These are phyloP conservation scores for Ceratocystiopsis sp. DNA, from an alignment of 2,329 filamentous ascomycete genomes.

Conservation along the genomic window DNA sequence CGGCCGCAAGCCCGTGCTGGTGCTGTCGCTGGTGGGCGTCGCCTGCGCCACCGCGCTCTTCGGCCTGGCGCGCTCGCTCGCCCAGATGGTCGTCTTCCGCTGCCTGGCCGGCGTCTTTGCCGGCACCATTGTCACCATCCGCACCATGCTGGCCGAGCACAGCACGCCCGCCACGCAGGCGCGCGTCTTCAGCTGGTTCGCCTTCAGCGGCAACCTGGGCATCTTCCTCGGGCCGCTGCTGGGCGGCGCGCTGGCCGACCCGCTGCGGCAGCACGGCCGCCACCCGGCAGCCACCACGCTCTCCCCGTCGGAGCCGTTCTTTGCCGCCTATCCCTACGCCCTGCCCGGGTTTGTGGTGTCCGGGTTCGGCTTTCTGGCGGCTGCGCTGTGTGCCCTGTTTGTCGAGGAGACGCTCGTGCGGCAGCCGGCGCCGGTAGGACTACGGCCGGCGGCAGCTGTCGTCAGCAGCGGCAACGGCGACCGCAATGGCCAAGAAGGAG, in stretches of 20 bases:
- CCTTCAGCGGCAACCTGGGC: slow-evolving; percentile 57
- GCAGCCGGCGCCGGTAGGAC: slow-evolving; percentile 7
- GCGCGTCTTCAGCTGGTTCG: slow-evolving; percentile 58
- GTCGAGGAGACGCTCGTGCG: slow-evolving; percentile 43
- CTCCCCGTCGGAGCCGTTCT: slow-evolving; percentile 27
- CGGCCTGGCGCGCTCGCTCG: slow-evolving; percentile 46
- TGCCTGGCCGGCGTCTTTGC: slow-evolving; percentile 58
- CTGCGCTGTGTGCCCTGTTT: slow-evolving; percentile 33
- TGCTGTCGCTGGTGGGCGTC: slow-evolving; percentile 49
- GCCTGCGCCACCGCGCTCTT: slow-evolving; percentile 45
- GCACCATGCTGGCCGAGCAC: slow-evolving; percentile 62
- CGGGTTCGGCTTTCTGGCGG: slow-evolving; percentile 33
- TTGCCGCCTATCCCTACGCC: slow-evolving; percentile 47
- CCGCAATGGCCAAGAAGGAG: not conserved
- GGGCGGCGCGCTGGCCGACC: slow-evolving; percentile 52
- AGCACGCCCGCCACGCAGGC: slow-evolving; percentile 56
- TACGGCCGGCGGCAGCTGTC: not conserved
- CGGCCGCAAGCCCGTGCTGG: slow-evolving; percentile 22
- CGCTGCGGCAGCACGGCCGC: slow-evolving; percentile 41
- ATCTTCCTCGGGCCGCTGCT: slow-evolving; percentile 55
- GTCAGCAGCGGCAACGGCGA: too few relatives aligned
- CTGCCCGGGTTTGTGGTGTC: slow-evolving; percentile 44
- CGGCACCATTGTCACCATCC: slow-evolving; percentile 55
- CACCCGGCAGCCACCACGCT: not conserved
- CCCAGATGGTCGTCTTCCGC: slow-evolving; percentile 58